Conservation (phyloP, 1,139 yeast genomes). For the Blastobotrys arbuscula region DNA sequence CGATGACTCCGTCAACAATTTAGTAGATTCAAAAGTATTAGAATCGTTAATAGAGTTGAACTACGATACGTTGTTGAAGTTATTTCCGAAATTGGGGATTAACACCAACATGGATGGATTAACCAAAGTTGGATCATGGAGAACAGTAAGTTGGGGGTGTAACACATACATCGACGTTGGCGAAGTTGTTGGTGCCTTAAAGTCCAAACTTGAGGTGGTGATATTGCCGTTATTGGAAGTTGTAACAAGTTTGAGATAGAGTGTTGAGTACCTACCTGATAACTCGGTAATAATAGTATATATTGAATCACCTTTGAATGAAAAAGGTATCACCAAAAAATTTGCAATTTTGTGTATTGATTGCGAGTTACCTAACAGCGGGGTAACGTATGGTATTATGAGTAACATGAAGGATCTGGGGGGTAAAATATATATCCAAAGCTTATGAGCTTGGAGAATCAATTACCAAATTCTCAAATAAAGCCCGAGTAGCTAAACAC, state of each 20-base stretch:
- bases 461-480: not conserved
- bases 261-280: not conserved
- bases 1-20: not conserved
- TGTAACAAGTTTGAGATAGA: not conserved
- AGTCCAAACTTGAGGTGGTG: not conserved
- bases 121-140: not conserved
- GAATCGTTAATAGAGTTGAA: not conserved
- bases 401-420: not conserved
- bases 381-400: not conserved
- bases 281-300: not conserved
- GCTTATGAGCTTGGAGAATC: not conserved
- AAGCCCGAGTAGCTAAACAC: not conserved
- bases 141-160: not conserved
- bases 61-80: not conserved
- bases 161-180: not conserved
- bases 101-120: not conserved
- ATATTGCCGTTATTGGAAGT: not conserved
- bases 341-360: not conserved
- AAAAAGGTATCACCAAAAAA: not conserved
- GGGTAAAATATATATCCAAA: not conserved
- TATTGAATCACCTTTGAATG: not conserved
- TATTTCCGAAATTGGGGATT: not conserved
- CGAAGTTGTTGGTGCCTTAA: not conserved
- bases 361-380: not conserved
- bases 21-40: not conserved